phyloP scores from a whole-genome alignment of 2,329 filamentous ascomycete species.

The Colletotrichum acutatum region DNA sequence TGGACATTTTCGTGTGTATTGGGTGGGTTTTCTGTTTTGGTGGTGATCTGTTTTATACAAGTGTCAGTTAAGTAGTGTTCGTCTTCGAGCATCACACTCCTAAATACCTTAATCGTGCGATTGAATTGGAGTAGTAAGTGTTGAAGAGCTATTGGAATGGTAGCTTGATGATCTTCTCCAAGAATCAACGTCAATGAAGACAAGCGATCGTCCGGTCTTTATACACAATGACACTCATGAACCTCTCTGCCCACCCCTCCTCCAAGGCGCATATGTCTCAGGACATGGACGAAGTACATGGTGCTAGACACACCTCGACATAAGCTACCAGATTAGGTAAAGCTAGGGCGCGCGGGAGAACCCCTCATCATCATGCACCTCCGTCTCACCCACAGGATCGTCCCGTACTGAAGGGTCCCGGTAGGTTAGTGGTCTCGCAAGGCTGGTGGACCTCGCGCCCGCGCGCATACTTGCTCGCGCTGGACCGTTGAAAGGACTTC shows the following conservation, averaged over 20 bases:
- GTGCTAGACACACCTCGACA: slow-evolving; percentile 2
- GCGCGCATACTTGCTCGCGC: not conserved
- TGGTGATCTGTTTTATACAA: not conserved
- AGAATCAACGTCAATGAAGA: not conserved
- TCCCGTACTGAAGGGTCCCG: no score
- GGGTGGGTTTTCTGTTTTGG: not conserved
- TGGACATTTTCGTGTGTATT: slow-evolving; percentile 25
- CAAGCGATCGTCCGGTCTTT: not conserved
- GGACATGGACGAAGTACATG: not conserved
- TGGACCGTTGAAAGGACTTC: no score
- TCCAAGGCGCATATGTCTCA: not conserved
- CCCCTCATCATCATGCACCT: not conserved
- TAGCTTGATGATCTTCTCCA: not conserved
- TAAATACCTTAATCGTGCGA: not conserved
- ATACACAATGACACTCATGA: not conserved
- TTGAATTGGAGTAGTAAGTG: not conserved
- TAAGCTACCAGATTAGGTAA: slow-evolving; percentile 8
- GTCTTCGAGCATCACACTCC: not conserved
- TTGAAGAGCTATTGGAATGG: not conserved
- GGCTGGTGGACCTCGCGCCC: not conserved
- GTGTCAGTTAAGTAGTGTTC: not conserved
- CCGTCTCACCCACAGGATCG: not conserved
- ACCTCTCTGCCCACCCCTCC: not conserved
- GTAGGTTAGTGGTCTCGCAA: not conserved
- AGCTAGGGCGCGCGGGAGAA: not conserved